Percentiles rank a stretch among this genome's conserved stretches.
Evolutionary conservation across 1,139 yeast species (phyloP).

Genomic region (Sugiyamaella xylanicola): DNA sequence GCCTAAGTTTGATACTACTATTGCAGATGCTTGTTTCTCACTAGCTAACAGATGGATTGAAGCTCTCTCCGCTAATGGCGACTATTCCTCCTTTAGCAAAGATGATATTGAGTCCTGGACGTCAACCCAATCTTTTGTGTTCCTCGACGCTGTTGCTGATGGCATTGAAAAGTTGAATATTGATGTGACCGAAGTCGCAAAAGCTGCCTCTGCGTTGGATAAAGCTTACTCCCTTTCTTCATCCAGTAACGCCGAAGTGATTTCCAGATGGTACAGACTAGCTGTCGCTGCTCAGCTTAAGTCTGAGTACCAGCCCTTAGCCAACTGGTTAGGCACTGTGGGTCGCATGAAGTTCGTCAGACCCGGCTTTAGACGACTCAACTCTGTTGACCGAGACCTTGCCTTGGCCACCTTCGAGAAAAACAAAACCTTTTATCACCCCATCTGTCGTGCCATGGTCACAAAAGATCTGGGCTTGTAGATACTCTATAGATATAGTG

Average conservation of each 20-base stretch:
- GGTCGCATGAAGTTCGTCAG: slow-evolving; percentile 96
- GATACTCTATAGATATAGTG: background rate
- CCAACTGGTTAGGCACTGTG: slow-evolving; percentile 85
- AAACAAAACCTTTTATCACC: slow-evolving; percentile 68
- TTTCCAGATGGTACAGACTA: slow-evolving; percentile 74
- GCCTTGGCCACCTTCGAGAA: slow-evolving; percentile 67
- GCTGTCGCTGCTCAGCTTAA: slow-evolving; percentile 46
- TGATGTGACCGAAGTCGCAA: slow-evolving; percentile 26
- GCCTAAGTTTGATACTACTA: slow-evolving; percentile 74
- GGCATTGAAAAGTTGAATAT: slow-evolving; percentile 34
- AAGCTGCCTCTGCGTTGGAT: slow-evolving; percentile 41
- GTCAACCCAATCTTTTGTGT: slow-evolving; percentile 76
- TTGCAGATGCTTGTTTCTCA: slow-evolving; percentile 70
- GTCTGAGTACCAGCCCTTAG: slow-evolving; percentile 54
- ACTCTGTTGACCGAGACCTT: slow-evolving; percentile 61
- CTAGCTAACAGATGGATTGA: slow-evolving; percentile 68
- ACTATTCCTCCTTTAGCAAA: slow-evolving; percentile 40
- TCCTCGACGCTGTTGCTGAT: slow-evolving; percentile 63
- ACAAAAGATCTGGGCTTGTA: slow-evolving; percentile 59
- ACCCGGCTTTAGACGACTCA: slow-evolving; percentile 73
- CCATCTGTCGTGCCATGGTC: slow-evolving; percentile 80
- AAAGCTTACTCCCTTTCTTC: slow-evolving; percentile 50
- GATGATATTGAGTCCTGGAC: slow-evolving; percentile 59
- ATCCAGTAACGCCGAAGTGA: slow-evolving; percentile 76
- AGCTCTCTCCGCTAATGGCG: slow-evolving; percentile 36